Evolutionary conservation across 371 early-diverging fungal species (phyloP), one percentile per base, ranked within the genome.

Genomic region (Pancytospora epiphaga): DNA sequence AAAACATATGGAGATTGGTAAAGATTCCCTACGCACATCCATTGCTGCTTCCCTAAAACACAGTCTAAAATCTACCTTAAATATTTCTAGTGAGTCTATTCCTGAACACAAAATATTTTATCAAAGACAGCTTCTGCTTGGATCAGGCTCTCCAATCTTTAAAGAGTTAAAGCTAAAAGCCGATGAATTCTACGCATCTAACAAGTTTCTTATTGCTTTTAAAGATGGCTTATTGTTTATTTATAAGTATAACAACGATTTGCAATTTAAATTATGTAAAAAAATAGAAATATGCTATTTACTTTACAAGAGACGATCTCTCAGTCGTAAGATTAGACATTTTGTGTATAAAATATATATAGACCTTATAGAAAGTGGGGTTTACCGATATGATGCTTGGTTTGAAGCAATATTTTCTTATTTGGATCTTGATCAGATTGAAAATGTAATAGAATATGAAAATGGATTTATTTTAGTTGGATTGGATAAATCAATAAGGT

Each of bases 361-460:
- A 22, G 47, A 22, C 47, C 47, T 43, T 15, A 43, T 43, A 15
- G 47, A 43, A 22, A 43, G 47, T 22, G 47, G 47, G 47, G 47
- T 22, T 43, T 43, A 43, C 47, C 47, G 63, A 30, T 60, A 4
- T 52, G 63, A 62, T n/a, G 3, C 62, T 4, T 62, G 40, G 18
- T 15, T 62, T 15, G 63, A 62, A 39, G 63, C 25, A 50, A 62
- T 62, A 4, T 2, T 52, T 3, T 30, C 18, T 3, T 33, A 62
- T 51, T 6, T 62, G 9, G 15, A 27, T 29, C 9, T 18, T 18
- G 58, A 62, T 4, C 25, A 62, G 9, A 62, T 62, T 3, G 15
- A 47, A 12, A 62, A 52, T 18, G 40, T 62, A 52, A 15, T 18
- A 15, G 63, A 62, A 62, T 62, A 62, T 22, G 29, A 9, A 4